Evolutionary conservation across 768 basidiomycete species (phyloP), one percentile per base, ranked within the genome.

Genomic region (Naematelia aurantialba): DNA sequence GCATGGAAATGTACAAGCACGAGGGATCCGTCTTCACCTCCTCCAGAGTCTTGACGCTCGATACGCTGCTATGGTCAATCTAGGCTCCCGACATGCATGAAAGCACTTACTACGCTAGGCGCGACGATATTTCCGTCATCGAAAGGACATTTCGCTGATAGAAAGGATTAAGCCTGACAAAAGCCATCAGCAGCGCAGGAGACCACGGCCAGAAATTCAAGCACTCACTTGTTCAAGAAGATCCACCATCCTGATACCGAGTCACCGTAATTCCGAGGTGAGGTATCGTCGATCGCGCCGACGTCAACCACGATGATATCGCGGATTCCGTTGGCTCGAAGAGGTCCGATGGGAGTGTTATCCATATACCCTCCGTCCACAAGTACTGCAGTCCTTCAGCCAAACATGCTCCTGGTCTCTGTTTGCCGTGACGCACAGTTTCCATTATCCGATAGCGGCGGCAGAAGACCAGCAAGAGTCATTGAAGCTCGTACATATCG

Each of bases 241-340:
- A 98, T 82, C 89, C 91, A 97, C 87, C 89, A 96, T 26, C 96
- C 96, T 2, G 92, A 96, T 2, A 99, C 82, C 0, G 89, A 87
- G 69, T 99, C 96, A 4, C 96, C 92, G 76, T 93, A 96, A 66
- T 89, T 87, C 54, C 96, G 83, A 0, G 94, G 92, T 1, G 89
- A 89, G 59, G 94, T 97, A 73, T 99, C 96, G 70, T 97, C 94
- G 58, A 93, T 82, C 84, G 90, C 73, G 22, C 89, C 94, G 53
- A 98, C 96, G 70, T 99, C 96, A 45, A 84, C 87, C 0, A 96
- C 94, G 67, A 98, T 89, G 24, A 99, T 88, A 24, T 84, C 86
- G 59, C 84, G 88, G 5, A 92, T 88, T 22, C 96, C 96, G 83
- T 88, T 87, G 3, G 87, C 85, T 65, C 89, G 87, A 88, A 98